Base-by-base conservation (phyloP, 1,139 yeast genomes). In the Zygosaccharomyces pseudobailii region DNA sequence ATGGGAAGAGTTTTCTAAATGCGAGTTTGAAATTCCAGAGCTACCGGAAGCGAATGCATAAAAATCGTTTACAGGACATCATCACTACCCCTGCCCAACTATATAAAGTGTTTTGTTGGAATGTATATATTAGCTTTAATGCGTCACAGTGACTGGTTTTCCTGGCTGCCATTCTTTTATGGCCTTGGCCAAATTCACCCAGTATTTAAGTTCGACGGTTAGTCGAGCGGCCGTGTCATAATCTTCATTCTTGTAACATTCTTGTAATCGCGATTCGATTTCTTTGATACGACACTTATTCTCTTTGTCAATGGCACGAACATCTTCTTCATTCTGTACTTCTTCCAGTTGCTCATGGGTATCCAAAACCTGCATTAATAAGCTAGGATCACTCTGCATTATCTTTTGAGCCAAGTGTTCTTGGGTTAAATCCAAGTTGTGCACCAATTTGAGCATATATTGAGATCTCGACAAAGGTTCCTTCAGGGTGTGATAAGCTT, bases 111-210 rank as follows among this genome's bases (percentile, higher is more conserved):
- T 27, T 38, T 17, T 31, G 36, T 27, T 31, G 37, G 43, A 40
- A 32, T 31, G 37, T 40, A 40, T 27, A 31, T 32, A 40, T 33
- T 31, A 31, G 31, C 23, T 40, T 31, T 32, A 40, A 62, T 83
- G 88, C 7, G 84, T 80, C 61, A 83, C 67, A 48, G 74, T 78
- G 3, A 83, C 79, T 4, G 83, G 80, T 61, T 79, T 78, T 33
- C 87, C 88, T 0, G 83, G 80, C 55, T 82, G 84, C 90, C 92
- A 84, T 44, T 87, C 90, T 56, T 78, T 79, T 40, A 89, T 76
- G 4, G 87, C 90, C 42, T 76, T 76, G 43, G 79, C 80, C 36
- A 90, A 80, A 61, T 87, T 89, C 42, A 75, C 76, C 95, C 96
- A 90, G 63, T 89, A 92, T 62, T 87, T 87, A 53, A 92, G 69